phyloP scores from a whole-genome alignment of 2,329 filamentous ascomycete genomes.

The Plectosphaerella plurivora region DNA sequence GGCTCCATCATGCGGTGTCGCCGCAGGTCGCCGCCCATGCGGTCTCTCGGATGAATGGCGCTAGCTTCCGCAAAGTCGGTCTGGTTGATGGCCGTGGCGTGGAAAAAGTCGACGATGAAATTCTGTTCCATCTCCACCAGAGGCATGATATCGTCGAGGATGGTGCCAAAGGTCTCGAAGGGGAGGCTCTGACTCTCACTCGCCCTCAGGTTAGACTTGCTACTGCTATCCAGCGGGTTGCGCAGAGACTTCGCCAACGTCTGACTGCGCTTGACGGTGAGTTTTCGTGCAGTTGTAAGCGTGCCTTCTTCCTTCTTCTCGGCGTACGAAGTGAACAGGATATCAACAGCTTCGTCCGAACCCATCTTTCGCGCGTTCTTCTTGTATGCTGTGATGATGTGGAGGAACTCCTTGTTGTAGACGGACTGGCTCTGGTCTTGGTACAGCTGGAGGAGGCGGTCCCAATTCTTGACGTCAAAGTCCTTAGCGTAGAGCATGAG shows the following conservation, averaged over 20 bases:
- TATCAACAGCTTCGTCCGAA: constrained; percentile 67
- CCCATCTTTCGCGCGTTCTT: constrained; percentile 69
- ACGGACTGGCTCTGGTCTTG: constrained; percentile 70
- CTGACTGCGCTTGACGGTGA: constrained; percentile 92
- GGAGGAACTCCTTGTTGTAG: constrained; percentile 78
- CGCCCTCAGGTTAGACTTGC: constrained; percentile 45
- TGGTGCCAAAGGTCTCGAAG: constrained; percentile 76
- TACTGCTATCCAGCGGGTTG: constrained; percentile 59
- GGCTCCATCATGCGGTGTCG: constrained; percentile 79
- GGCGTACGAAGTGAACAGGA: constrained; percentile 78
- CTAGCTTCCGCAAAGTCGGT: constrained; percentile 80
- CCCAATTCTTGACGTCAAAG: constrained; percentile 78
- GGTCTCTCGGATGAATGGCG: constrained; percentile 58
- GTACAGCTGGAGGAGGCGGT: constrained; percentile 73
- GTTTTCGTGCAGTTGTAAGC: constrained; percentile 73
- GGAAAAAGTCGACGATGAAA: constrained; percentile 95
- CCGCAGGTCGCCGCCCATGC: constrained; percentile 68
- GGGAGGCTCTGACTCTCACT: constrained; percentile 65
- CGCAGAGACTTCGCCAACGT: constrained; percentile 73
- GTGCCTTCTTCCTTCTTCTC: constrained; percentile 84
- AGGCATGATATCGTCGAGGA: constrained; percentile 76
- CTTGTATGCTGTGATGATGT: constrained; percentile 75
- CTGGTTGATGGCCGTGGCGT: constrained; percentile 78
- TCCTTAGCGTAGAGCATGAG: constrained; percentile 86
- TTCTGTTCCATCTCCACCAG: constrained; percentile 93